Evolutionary conservation across 2,329 filamentous ascomycete genomes (phyloP).

Genomic region (Botrytis deweyae): DNA sequence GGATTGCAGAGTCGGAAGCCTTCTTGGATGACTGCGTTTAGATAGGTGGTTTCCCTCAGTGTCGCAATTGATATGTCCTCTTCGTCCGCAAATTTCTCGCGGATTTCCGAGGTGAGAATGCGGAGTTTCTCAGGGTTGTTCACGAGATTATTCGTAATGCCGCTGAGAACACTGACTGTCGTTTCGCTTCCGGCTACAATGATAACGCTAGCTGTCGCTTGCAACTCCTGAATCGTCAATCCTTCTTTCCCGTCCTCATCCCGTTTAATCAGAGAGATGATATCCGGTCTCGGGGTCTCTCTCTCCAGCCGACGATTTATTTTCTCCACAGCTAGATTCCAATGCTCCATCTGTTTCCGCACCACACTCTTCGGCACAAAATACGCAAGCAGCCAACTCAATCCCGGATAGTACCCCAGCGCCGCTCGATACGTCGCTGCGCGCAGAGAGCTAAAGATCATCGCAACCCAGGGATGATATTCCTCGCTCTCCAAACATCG

Average conservation of each 20-base stretch:
- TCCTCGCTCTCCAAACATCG: neutral
- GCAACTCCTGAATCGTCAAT: conserved; percentile 4
- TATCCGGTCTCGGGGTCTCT: neutral
- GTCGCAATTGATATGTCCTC: neutral
- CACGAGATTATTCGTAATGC: neutral
- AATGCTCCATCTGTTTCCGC: neutral
- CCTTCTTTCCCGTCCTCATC: neutral
- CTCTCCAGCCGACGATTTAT: neutral
- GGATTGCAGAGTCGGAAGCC: conserved; percentile 42
- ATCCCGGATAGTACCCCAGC: neutral
- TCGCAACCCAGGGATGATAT: neutral
- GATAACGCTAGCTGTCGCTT: neutral
- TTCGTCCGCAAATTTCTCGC: neutral
- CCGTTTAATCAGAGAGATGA: neutral
- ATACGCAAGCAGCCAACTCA: neutral
- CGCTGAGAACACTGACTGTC: neutral
- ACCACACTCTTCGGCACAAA: neutral
- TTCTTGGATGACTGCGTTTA: conserved; percentile 46
- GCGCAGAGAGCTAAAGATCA: neutral
- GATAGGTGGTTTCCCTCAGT: conserved; percentile 39
- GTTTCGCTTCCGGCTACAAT: conserved; percentile 8
- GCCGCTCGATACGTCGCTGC: neutral
- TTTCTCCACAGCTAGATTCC: neutral
- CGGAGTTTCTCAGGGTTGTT: neutral
- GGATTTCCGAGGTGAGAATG: neutral